Evolutionary conservation across 768 basidiomycete species (phyloP), one percentile per base, ranked within the genome.

Genomic region (Lactarius akahatsu): DNA sequence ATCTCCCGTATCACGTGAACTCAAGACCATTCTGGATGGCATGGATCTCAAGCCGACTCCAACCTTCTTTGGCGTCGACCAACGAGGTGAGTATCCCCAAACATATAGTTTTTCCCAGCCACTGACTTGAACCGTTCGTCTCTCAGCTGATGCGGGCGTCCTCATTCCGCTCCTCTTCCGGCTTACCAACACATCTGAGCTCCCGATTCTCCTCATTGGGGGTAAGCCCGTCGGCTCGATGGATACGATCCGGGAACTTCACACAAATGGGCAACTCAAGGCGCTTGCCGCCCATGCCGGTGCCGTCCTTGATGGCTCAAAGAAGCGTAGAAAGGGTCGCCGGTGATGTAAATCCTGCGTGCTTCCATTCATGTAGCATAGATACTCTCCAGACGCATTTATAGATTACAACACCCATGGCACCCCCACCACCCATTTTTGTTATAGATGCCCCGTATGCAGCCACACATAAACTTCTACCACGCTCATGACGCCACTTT

Each of bases 161-260:
- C 78, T 94, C 28, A 74, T 76, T 4, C 86, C 89, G 1, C 78
- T 92, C 30, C 79, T 93, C 55, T 71, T 73, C 15, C 86, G 91
- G 0, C 78, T 93, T 45, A 89, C 89, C 0, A 76, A 75, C 18
- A 72, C 79, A 4, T 68, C 78, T 1, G 81, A 85, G 18, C 77
- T 92, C 8, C 90, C 92, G 18, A 74, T 92, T 36, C 81, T 93
- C 5, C 78, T 94, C 61, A 74, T 94, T 55, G 87, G 86, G 20
- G 92, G 92, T 41, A 78, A 80, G 57, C 74, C 82, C 18, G 76
- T 89, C 18, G 85, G 85, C 18, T 75, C 80, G 0, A 76, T 87
- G 47, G 76, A 79, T 18, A 80, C 85, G 23, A 82, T 92, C 68
- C 80, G 81, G 47, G 79, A 72, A 57, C 76, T 89, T 43, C 72